Evolutionary conservation across 1,284 basidiomycete genomes (phyloP), one percentile per base, ranked within the genome.

Genomic region (Fomitopsis schrenkii): DNA sequence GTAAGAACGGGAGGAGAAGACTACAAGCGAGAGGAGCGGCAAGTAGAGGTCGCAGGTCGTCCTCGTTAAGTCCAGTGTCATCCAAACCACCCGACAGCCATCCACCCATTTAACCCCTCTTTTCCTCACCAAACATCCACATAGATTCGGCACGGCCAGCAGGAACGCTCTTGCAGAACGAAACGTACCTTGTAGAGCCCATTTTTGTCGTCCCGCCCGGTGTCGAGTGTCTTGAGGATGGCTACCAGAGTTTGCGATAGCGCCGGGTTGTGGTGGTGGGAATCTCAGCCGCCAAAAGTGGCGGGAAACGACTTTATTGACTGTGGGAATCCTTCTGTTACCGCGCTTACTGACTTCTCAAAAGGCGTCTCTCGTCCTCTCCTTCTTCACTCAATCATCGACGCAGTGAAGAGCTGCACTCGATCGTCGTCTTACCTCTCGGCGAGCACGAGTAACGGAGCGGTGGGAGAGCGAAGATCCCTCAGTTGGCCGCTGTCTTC

Each of bases 151-250:
- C 12, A 50, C 59, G 62, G 67, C 8, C 59, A 50, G 52, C 40
- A 57, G 55, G 63, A 40, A 57, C 28, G 2, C 48, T 15, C 9
- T 33, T 22, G 14, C 28, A 30, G 5, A 33, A 40, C 6, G 60
- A 71, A 63, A 75, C 87, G 83, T 77, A 89, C 87, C 87, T 87
- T 79, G 87, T 89, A 67, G 87, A 90, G 72, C 87, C 87, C 87
- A 90, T 90, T 67, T 83, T 69, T 71, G 70, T 68, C 64, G 66
- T 67, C 56, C 59, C 68, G 68, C 66, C 70, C 72, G 66, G 62
- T 72, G 68, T 72, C 70, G 68, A 70, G 64, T 64, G 72, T 72
- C 71, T 68, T 70, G 68, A 68, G 63, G 66, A 66, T 63, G 60
- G 57, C 65, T 59, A 59, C 58, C 59, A 56, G 55, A 58, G 50